Evolutionary conservation across 1,284 basidiomycete species (phyloP), one percentile per base, ranked within the genome.

Genomic region (Cerrena zonata): DNA sequence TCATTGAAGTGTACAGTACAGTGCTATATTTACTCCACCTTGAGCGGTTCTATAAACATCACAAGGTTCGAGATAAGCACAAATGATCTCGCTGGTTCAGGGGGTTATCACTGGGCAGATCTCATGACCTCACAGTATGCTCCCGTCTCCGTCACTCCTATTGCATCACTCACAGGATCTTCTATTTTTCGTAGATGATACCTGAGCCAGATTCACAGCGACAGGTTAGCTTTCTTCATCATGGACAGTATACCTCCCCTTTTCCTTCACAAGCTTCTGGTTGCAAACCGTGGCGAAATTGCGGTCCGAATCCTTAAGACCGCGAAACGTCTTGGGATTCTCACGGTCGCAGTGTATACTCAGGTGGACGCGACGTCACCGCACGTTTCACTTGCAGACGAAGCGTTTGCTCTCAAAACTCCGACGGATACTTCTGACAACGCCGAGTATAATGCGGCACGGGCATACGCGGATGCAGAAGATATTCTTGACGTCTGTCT

Each of bases 271-370:
- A 74, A 69, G 53, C 57, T 78, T 1, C 63, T 78, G 27, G 61
- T 77, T 49, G 75, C 73, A n/a, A 77, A 77, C 60, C 71, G 76
- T 19, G 75, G 75, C 38, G 76, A 77, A 54, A 77, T 77, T 50
- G 80, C 81, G 5, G 67, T 79, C 10, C 77, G 82, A 25, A 74
- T 84, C 56, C 66, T 84, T 15, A 73, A 71, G 45, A 79, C 79
- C 0, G 78, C 79, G 2, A 73, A 71, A 49, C 63, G 65, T 21
- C 70, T 82, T 3, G 69, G 71, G 1, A 58, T 83, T 15, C 61
- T 56, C 2, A 80, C 80, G 0, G 63, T 83, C 18, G 70, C 79
- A 0, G 64, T 84, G 36, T 83, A 84, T 64, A 77, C 77, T 3
- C 63, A 71, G 15, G 71, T 75, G 0, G 82, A 84, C 57, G 69